Evolutionary conservation across 2,329 filamentous ascomycete genomes (phyloP).

Genomic region (Elsinoe fawcettii): DNA sequence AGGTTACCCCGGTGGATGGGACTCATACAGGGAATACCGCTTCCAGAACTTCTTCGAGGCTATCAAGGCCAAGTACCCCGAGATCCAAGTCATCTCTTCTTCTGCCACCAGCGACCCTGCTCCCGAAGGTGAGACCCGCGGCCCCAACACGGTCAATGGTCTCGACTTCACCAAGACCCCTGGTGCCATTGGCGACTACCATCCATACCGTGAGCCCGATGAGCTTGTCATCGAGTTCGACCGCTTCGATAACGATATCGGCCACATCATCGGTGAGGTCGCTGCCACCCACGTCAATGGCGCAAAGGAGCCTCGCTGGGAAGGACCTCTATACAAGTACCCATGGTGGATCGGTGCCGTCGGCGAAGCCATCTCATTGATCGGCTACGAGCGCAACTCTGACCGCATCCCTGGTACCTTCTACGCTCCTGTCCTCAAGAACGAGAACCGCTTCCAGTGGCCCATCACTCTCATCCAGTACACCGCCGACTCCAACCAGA

Average conservation of each 20-base stretch:
- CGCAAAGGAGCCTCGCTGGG: slow-evolving; percentile 38
- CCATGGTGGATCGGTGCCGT: slow-evolving; percentile 49
- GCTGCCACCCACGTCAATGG: slow-evolving; percentile 47
- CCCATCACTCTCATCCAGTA: slow-evolving; percentile 34
- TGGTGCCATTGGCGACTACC: slow-evolving; percentile 25
- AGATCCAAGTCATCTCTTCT: slow-evolving; percentile 50
- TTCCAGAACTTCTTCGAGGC: slow-evolving; percentile 54
- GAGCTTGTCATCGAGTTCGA: slow-evolving; percentile 26
- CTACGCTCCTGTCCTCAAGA: slow-evolving; percentile 34
- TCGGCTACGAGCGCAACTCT: slow-evolving; percentile 58
- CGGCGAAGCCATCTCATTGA: slow-evolving; percentile 56
- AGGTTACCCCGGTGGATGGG: slow-evolving; percentile 31
- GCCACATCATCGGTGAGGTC: slow-evolving; percentile 43
- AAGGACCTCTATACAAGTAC: slow-evolving; percentile 36
- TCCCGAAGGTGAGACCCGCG: slow-evolving; percentile 18
- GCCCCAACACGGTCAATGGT: slow-evolving; percentile 16
- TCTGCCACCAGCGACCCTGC: slow-evolving; percentile 24
- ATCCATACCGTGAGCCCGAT: slow-evolving; percentile 26
- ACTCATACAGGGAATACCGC: slow-evolving; percentile 38
- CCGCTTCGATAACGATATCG: slow-evolving; percentile 44
- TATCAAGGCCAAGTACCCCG: slow-evolving; percentile 48
- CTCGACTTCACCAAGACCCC: slow-evolving; percentile 18
- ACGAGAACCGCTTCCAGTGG: slow-evolving; percentile 28
- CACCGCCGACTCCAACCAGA: slow-evolving; percentile 32
- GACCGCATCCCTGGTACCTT: slow-evolving; percentile 50